Evolutionary conservation across 345 rosid species (phyloP).

Genomic region (Diplotaxis tenuifolia): DNA sequence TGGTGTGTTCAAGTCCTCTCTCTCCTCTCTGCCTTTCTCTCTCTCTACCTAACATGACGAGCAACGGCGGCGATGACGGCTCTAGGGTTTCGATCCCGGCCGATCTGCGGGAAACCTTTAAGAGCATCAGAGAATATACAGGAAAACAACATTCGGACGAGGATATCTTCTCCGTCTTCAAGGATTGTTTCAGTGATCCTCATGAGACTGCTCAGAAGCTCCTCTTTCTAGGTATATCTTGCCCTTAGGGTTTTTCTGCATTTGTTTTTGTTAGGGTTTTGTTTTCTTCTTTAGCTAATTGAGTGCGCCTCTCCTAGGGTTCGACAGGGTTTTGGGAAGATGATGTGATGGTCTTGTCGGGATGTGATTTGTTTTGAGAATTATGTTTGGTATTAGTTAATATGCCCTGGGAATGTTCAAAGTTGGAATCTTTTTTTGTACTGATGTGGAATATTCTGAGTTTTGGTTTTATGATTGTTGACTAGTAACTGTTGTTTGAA

Average conservation of each 20-base stretch:
- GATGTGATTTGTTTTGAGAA: not conserved
- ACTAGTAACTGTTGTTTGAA: not conserved
- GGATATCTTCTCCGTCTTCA: constrained; percentile 69
- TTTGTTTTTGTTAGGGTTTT: not conserved
- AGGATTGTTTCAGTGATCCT: constrained; percentile 77
- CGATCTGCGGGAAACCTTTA: constrained; percentile 51
- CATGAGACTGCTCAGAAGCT: constrained; percentile 77
- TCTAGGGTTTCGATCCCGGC: constrained; percentile 60
- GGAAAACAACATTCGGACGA: constrained; percentile 81
- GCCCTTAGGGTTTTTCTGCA: not conserved
- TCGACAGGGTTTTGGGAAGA: not conserved
- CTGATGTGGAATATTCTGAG: not conserved
- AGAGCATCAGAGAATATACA: constrained; percentile 68
- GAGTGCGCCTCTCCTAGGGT: not conserved
- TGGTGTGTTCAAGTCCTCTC: not conserved
- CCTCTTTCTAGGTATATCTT: constrained; percentile 55
- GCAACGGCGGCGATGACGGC: constrained; percentile 45
- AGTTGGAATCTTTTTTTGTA: not conserved
- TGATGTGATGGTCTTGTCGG: not conserved
- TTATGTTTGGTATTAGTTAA: not conserved
- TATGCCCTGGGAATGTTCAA: constrained; percentile 5
- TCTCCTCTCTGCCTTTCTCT: not conserved
- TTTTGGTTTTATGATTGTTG: not conserved
- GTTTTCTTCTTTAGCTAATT: not conserved
- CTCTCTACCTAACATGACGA: constrained; percentile 34